These are phyloP conservation scores for Nemania bipapillata DNA, from an alignment of 2,329 filamentous ascomycete genomes.

Conservation along the genomic window DNA sequence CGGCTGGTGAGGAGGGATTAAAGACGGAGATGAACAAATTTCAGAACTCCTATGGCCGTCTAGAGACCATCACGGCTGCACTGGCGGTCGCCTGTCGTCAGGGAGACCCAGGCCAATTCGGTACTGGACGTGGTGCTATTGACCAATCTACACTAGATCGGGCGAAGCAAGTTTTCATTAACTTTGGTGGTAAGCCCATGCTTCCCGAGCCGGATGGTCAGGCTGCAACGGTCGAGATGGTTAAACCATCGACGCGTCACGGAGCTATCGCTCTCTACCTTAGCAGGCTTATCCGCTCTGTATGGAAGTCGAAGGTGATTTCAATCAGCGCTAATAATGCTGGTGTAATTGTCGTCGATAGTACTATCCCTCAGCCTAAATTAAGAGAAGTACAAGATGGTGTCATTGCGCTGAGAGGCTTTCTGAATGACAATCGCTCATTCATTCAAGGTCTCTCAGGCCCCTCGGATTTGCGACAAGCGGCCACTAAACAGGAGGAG, in stretches of 20 bases:
- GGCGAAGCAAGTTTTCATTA: constrained; percentile 88
- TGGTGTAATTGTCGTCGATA: constrained; percentile 71
- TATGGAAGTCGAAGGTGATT: constrained; percentile 87
- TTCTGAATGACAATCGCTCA: constrained; percentile 85
- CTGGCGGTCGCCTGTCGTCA: constrained; percentile 95
- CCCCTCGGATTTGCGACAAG: constrained; percentile 82
- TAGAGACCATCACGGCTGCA: constrained; percentile 89
- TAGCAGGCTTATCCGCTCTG: constrained; percentile 82
- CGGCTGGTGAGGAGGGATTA: constrained; percentile 79
- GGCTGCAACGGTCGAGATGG: constrained; percentile 78
- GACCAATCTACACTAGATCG: constrained; percentile 88
- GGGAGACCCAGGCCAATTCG: constrained; percentile 77
- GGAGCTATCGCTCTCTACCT: constrained; percentile 89
- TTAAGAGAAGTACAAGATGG: constrained; percentile 81
- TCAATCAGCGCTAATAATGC: constrained; percentile 62
- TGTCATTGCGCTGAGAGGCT: constrained; percentile 79
- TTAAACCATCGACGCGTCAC: constrained; percentile 87
- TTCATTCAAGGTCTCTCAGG: constrained; percentile 96
- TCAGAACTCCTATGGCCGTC: constrained; percentile 84
- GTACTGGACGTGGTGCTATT: constrained; percentile 76
- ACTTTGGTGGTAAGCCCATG: constrained; percentile 87
- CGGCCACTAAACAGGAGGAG: constrained; percentile 86
- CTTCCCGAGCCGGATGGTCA: constrained; percentile 81
- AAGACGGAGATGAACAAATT: constrained; percentile 86
- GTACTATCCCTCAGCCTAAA: constrained; percentile 74